phyloP scores from a whole-genome alignment of 1,284 basidiomycete species.

The Ustilago xerochloae region DNA sequence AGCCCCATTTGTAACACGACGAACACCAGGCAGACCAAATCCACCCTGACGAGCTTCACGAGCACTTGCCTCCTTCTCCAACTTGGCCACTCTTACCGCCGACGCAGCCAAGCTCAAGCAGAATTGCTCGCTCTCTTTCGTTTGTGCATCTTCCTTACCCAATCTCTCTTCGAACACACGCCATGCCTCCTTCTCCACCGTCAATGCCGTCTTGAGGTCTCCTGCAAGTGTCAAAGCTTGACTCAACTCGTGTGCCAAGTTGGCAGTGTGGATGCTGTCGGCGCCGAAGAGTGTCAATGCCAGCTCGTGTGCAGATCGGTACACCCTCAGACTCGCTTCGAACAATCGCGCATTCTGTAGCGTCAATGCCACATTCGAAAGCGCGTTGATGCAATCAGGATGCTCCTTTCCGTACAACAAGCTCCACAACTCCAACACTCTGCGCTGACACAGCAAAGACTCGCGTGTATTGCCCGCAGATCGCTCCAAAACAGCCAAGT shows the following conservation, averaged over 20 bases:
- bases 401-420: conserved; percentile 72
- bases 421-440: conserved; percentile 72
- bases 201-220: conserved; percentile 64
- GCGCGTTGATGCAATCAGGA: conserved; percentile 71
- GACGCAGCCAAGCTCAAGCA: conserved; percentile 59
- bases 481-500: conserved; percentile 73
- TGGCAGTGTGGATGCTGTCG: conserved; percentile 65
- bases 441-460: conserved; percentile 71
- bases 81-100: conserved; percentile 63
- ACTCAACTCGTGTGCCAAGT: conserved; percentile 65
- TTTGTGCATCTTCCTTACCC: conserved; percentile 65
- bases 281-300: conserved; percentile 57
- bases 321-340: conserved; percentile 55
- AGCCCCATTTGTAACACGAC: conserved; percentile 15
- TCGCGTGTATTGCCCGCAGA: conserved; percentile 69
- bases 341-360: conserved; percentile 60
- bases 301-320: conserved; percentile 58
- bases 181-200: conserved; percentile 63
- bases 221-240: conserved; percentile 63
- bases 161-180: conserved; percentile 63
- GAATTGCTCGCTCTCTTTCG: conserved; percentile 64
- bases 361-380: conserved; percentile 68
- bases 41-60: conserved; percentile 33
- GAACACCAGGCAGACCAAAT: conserved; percentile 14
- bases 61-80: conserved; percentile 56